phyloP scores from a whole-genome alignment of 768 basidiomycete species.

The Termitomyces sp. region DNA sequence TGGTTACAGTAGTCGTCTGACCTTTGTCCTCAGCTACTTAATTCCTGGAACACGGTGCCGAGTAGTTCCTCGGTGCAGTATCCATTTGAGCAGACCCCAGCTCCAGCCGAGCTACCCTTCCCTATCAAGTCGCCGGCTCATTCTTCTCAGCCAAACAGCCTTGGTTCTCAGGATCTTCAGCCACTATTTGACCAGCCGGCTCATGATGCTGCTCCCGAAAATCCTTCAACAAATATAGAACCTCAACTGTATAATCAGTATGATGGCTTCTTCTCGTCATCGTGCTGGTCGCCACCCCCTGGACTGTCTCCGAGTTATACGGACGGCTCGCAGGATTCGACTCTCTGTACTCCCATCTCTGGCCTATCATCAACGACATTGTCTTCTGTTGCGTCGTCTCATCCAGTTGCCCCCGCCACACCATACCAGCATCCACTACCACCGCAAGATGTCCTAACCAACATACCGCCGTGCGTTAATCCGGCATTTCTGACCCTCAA shows the following conservation, averaged over 20 bases:
- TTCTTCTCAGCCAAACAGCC: neutral
- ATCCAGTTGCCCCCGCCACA: neutral
- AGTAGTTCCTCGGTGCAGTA: neutral
- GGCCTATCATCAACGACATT: neutral
- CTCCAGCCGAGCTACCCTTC: neutral
- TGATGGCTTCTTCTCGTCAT: neutral
- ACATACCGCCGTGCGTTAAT: neutral
- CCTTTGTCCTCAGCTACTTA: neutral
- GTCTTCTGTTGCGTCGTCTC: neutral
- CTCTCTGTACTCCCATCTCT: neutral
- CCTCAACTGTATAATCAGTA: neutral
- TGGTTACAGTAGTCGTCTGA: neutral
- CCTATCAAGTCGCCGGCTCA: neutral
- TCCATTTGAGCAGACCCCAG: neutral
- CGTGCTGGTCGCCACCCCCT: neutral
- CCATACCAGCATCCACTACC: neutral
- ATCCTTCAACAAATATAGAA: neutral
- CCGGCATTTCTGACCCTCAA: neutral
- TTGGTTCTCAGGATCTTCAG: neutral
- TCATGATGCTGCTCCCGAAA: neutral
- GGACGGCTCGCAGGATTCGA: constrained; percentile 3
- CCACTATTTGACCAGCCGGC: neutral
- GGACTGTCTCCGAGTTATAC: constrained; percentile 3
- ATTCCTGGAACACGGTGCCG: neutral
- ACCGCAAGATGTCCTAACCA: neutral